Percentiles rank a stretch among this genome's conserved stretches.
Conservation (phyloP, 2,329 filamentous ascomycete genomes). For the Alternaria sp. region DNA sequence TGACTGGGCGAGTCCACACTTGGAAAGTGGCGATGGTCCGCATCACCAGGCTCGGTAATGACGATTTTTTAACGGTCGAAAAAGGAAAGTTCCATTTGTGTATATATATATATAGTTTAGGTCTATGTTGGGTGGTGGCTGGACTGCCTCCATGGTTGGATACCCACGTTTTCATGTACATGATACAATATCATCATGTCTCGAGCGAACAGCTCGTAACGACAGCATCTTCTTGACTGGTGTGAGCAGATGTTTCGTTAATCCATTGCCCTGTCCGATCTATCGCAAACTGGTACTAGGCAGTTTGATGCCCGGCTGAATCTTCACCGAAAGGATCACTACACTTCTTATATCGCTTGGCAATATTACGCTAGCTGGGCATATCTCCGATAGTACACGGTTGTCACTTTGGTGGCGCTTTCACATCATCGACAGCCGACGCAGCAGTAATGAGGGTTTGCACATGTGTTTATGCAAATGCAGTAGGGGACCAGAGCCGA, state of each 20-base stretch:
- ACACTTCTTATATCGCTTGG: background rate
- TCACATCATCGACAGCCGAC: background rate
- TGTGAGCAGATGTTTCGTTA: background rate
- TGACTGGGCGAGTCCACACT: conserved; percentile 18
- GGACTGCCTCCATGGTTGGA: background rate
- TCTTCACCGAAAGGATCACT: background rate
- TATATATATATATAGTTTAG: background rate
- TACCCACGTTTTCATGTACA: background rate
- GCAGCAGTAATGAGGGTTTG: background rate
- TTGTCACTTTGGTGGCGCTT: background rate
- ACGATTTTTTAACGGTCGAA: background rate
- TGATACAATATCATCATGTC: background rate
- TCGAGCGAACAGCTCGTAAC: background rate
- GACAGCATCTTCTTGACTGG: background rate
- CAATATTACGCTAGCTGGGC: background rate
- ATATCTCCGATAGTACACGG: background rate
- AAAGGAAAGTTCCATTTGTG: background rate
- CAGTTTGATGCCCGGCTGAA: background rate
- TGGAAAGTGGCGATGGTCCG: background rate
- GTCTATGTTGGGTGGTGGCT: background rate
- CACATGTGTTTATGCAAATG: background rate
- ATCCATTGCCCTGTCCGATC: background rate
- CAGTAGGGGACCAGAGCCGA: background rate
- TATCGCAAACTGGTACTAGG: background rate
- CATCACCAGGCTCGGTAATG: background rate